These are phyloP conservation scores for Passalora sequoiae DNA, from an alignment of 2,329 filamentous ascomycete species.

Conservation along the genomic window DNA sequence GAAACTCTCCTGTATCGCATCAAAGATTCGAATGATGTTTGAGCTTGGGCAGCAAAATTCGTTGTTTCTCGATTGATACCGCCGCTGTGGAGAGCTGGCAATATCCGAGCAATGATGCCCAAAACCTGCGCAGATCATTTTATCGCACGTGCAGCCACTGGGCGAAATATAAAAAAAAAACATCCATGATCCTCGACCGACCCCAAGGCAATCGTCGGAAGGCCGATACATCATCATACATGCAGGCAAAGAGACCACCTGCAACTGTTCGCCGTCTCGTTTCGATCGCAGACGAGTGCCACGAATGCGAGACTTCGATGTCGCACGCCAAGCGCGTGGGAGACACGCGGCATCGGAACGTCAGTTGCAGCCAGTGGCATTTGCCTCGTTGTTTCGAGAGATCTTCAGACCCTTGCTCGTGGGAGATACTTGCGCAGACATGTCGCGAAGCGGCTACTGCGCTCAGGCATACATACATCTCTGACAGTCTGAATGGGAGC, in stretches of 20 bases:
- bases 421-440: too few species aligned
- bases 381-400: constrained; percentile 6
- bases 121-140: constrained; percentile 20
- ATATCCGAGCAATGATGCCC: constrained; percentile 15
- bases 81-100: constrained; percentile 1
- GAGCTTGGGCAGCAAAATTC: constrained; percentile 13
- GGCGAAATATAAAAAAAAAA: constrained; percentile 5
- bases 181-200: constrained; percentile 18
- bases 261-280: constrained; percentile 6
- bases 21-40: constrained; percentile 1
- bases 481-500: too few species aligned
- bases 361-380: neutral
- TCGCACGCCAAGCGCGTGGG: neutral
- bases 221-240: constrained; percentile 21
- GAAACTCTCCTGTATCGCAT: constrained; percentile 6
- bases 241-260: constrained; percentile 11
- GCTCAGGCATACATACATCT: too few species aligned
- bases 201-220: constrained; percentile 21
- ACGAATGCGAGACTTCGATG: neutral
- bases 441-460: constrained; percentile 12
- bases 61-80: constrained; percentile 9
- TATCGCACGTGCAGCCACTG: constrained; percentile 19
- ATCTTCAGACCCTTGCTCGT: constrained; percentile 19
- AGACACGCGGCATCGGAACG: constrained; percentile 1
- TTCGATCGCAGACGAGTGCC: constrained; percentile 1